These are phyloP conservation scores for Viridothelium virens DNA, from an alignment of 495 filamentous ascomycete genomes.

Conservation along the genomic window DNA sequence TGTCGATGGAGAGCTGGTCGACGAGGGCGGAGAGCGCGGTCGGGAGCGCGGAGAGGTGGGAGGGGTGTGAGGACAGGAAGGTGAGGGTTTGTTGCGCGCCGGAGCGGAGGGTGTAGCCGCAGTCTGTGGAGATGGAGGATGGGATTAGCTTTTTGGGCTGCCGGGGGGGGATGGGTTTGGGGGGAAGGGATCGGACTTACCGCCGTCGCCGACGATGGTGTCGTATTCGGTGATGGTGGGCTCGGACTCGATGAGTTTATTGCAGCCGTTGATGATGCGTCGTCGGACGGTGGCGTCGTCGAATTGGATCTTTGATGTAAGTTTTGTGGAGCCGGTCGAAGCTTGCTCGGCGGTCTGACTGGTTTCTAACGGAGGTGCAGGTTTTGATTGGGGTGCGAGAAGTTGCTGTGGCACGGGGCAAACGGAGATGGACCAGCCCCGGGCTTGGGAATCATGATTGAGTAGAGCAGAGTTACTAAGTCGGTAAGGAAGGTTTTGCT, in stretches of 20 bases:
- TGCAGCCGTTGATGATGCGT: slow-evolving; percentile 21
- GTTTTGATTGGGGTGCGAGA: slow-evolving; percentile 17
- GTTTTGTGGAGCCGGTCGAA: slow-evolving; percentile 10
- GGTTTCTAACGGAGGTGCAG: neutral
- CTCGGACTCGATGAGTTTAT: slow-evolving; percentile 26
- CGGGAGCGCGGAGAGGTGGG: slow-evolving; percentile 22
- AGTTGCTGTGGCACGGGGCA: slow-evolving; percentile 17
- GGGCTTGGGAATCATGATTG: slow-evolving; percentile 17
- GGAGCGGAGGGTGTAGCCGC: slow-evolving; percentile 25
- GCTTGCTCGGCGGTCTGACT: neutral
- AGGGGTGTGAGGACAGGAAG: slow-evolving; percentile 19
- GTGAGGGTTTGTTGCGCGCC: slow-evolving; percentile 23
- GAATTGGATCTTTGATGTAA: slow-evolving; percentile 18
- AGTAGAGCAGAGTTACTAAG: slow-evolving; percentile 22
- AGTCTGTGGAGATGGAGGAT: slow-evolving; percentile 16
- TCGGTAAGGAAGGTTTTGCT: slow-evolving; percentile 19
- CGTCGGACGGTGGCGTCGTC: slow-evolving; percentile 18
- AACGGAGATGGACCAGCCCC: slow-evolving; percentile 23
- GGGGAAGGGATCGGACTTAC: neutral
- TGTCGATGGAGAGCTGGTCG: slow-evolving; percentile 25
- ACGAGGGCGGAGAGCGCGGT: slow-evolving; percentile 22
- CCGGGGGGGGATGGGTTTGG: neutral
- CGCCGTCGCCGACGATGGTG: slow-evolving; percentile 27
- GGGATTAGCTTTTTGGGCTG: neutral
- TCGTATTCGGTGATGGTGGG: slow-evolving; percentile 29